phyloP scores from a whole-genome alignment of 2,329 filamentous ascomycete genomes.

The Cryphonectria carpinicola region DNA sequence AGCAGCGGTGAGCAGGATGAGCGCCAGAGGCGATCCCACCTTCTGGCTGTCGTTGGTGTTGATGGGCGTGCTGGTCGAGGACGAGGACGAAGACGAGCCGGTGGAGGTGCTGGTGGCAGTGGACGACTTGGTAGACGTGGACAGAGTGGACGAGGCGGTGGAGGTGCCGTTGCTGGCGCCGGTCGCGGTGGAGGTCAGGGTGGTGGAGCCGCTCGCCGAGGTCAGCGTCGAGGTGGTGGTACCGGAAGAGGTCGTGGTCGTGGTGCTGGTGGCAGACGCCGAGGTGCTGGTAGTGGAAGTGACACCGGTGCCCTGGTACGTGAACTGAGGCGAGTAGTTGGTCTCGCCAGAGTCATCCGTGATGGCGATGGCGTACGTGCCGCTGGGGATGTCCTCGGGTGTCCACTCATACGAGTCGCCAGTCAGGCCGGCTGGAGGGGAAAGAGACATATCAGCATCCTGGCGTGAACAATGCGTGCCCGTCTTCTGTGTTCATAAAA shows the following conservation, averaged over 20 bases:
- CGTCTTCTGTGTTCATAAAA: neutral
- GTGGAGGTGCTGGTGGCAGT: slow-evolving; percentile 26
- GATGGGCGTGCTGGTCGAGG: slow-evolving; percentile 34
- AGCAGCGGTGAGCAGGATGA: slow-evolving; percentile 45
- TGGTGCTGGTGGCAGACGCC: slow-evolving; percentile 26
- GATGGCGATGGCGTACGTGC: slow-evolving; percentile 52
- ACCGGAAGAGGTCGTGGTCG: slow-evolving; percentile 22
- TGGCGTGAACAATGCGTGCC: neutral
- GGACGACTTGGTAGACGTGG: slow-evolving; percentile 26
- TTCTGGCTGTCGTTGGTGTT: slow-evolving; percentile 43
- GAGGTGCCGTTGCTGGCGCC: slow-evolving; percentile 32
- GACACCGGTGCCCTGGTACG: slow-evolving; percentile 36
- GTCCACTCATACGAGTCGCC: slow-evolving; percentile 45
- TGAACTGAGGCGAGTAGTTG: slow-evolving; percentile 52
- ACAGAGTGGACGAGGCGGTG: slow-evolving; percentile 22
- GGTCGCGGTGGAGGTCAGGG: slow-evolving; percentile 31
- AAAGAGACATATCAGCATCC: neutral
- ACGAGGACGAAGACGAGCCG: slow-evolving; percentile 30
- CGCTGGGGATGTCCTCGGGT: slow-evolving; percentile 43
- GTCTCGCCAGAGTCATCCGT: slow-evolving; percentile 39
- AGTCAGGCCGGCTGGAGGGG: slow-evolving; percentile 39
- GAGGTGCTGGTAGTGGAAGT: slow-evolving; percentile 28
- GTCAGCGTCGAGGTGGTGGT: slow-evolving; percentile 29
- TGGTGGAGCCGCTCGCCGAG: slow-evolving; percentile 28
- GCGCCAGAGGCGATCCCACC: slow-evolving; percentile 45